phyloP scores from a whole-genome alignment of 148 eudicot species.

The Bassia scoparia region DNA sequence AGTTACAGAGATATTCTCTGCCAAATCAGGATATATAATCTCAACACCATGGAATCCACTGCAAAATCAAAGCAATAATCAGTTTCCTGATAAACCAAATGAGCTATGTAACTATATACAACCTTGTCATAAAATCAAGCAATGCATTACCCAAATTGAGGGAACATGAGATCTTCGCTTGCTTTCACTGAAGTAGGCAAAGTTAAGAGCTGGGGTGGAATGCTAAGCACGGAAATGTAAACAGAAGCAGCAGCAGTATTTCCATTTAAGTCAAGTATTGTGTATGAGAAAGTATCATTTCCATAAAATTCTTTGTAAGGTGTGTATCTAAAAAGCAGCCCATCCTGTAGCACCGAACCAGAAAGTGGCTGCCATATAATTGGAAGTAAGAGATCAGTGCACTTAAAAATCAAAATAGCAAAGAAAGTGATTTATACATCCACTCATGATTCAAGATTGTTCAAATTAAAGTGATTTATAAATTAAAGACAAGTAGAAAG shows the following conservation, averaged over 20 bases:
- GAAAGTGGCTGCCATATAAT: slow-evolving; percentile 61
- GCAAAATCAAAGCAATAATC: slow-evolving; percentile 18
- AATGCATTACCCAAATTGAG: slow-evolving; percentile 59
- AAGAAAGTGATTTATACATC: background rate
- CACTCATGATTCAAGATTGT: too few species aligned
- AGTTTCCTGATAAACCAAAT: slow-evolving; percentile 9
- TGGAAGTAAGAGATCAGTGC: background rate
- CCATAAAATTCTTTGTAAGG: slow-evolving; percentile 84
- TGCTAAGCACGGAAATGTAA: slow-evolving; percentile 52
- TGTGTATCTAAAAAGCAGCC: slow-evolving; percentile 62
- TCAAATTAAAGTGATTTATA: too few species aligned
- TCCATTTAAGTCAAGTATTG: slow-evolving; percentile 52
- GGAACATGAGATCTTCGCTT: slow-evolving; percentile 62
- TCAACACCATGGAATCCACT: slow-evolving; percentile 76
- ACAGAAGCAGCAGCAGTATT: slow-evolving; percentile 62
- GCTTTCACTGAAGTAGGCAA: slow-evolving; percentile 60
- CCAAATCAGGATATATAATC: slow-evolving; percentile 56
- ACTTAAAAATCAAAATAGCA: background rate
- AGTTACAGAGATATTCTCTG: slow-evolving; percentile 59
- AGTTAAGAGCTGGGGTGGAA: slow-evolving; percentile 86
- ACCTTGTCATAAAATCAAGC: slow-evolving; percentile 1
- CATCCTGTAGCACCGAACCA: slow-evolving; percentile 71
- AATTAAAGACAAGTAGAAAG: too few species aligned
- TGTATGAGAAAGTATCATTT: slow-evolving; percentile 69
- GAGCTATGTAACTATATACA: background rate